Conservation (phyloP, 106 monocot species). For the Acanthochlamys bracteata region DNA sequence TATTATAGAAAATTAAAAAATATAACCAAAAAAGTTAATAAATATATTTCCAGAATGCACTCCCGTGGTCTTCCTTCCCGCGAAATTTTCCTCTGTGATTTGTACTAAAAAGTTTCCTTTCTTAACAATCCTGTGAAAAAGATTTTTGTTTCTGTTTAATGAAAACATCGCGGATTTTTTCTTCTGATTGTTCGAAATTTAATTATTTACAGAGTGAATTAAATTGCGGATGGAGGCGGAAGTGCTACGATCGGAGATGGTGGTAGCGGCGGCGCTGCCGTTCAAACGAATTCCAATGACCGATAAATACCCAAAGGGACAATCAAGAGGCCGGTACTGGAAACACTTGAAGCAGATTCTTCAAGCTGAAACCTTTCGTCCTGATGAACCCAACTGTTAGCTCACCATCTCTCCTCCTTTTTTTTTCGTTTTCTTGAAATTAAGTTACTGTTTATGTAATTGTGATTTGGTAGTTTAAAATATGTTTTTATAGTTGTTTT, state of each 20-base stretch:
- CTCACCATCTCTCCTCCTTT: not conserved
- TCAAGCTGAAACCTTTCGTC: conserved; percentile 44
- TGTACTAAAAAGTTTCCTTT: too few species aligned
- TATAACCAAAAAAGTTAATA: too few species aligned
- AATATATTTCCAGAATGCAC: too few species aligned
- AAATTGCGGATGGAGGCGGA: conserved; percentile 44
- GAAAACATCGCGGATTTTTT: too few species aligned
- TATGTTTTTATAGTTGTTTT: not conserved
- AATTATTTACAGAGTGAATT: not conserved
- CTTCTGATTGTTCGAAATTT: too few species aligned
- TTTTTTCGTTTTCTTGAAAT: not conserved
- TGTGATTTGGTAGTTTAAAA: not conserved
- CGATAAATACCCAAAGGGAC: conserved; percentile 70
- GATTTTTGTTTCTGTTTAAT: too few species aligned
- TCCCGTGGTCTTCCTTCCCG: too few species aligned
- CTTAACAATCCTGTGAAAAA: too few species aligned
- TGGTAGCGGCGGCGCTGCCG: conserved; percentile 34
- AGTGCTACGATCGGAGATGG: conserved; percentile 49
- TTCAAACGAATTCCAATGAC: conserved; percentile 61
- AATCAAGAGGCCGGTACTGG: conserved; percentile 58
- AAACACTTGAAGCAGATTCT: conserved; percentile 78
- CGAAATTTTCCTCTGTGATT: too few species aligned
- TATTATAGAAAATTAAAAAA: too few species aligned
- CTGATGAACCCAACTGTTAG: conserved; percentile 54
- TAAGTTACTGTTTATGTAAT: not conserved